Evolutionary conservation across 78 protist genomes (phyloP), one percentile per base, ranked within the genome.

Genomic region (Blattamonas nauphoetae): DNA sequence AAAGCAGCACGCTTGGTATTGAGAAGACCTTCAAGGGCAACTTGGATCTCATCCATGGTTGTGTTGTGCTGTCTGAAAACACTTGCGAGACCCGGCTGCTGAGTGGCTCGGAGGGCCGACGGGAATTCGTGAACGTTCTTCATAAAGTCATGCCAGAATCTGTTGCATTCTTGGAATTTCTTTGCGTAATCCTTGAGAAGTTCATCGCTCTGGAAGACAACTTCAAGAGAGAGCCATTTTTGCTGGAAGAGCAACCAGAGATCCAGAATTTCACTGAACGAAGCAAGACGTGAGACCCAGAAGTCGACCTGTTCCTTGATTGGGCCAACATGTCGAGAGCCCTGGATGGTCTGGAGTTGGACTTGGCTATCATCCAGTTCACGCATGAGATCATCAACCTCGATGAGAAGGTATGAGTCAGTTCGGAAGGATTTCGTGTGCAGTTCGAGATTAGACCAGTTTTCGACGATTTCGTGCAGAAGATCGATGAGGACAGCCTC

Each of bases 211-310:
- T 36, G 5, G 86, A 93, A 93, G 81, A 93, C 92, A 82, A 82
- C 78, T 64, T 91, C 93, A 6, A 93, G 89, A 55, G 90, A 92
- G 92, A 93, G 89, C 94, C 94, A 93, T n/a, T 33, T 0, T 84
- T 87, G 84, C 89, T 93, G 95, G n/a, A 85, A 42, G 34, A 11
- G 45, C 0, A 92, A 85, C 94, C 94, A 92, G 86, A 89, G 90
- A 35, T 89, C 92, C 42, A 92, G 3, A 0, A 82, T 80, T 3
- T 87, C 92, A 43, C 86, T 34, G 42, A 91, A n/a, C 41, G 38
- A n/a, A 3, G 84, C 78, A 0, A 91, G 92, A 33, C 21, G 35
- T 43, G 34, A 0, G 41, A 86, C 91, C 94, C 92, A 90, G 32
- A 21, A 79, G 83, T 79, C 83, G 42, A 79, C 43, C 32, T 33